These are phyloP conservation scores for Exophiala sideris DNA, from an alignment of 2,329 filamentous ascomycete genomes.

Conservation along the genomic window DNA sequence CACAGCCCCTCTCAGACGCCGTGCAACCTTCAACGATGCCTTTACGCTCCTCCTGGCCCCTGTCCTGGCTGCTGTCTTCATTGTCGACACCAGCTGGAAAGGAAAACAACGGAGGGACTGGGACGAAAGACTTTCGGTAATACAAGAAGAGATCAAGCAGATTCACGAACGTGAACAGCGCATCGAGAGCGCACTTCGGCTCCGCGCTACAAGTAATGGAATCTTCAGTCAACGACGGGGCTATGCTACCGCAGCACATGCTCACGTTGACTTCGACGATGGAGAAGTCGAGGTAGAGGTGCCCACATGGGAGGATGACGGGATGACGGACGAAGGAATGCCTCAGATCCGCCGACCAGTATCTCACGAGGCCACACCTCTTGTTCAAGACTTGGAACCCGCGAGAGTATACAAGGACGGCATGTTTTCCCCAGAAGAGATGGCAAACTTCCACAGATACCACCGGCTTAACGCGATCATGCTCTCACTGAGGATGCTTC, in stretches of 20 bases:
- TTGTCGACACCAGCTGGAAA: conserved; percentile 27
- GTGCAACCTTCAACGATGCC: conserved; percentile 24
- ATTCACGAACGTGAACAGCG: conserved; percentile 21
- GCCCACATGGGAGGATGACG: conserved; percentile 8
- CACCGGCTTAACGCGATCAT: conserved; percentile 23
- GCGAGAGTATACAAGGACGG: not conserved
- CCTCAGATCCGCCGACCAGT: not conserved
- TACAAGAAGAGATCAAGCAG: conserved; percentile 22
- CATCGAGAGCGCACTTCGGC: conserved; percentile 17
- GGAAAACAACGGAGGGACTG: conserved; percentile 26
- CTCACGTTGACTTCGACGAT: conserved; percentile 6
- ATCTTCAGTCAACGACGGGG: conserved; percentile 16
- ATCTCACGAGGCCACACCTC: not conserved
- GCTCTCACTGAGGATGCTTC: conserved; percentile 20
- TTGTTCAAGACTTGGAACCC: not conserved
- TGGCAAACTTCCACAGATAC: conserved; percentile 16
- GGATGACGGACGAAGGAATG: not conserved
- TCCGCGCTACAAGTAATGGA: conserved; percentile 12
- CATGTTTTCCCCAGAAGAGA: conserved; percentile 12
- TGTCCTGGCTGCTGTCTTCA: conserved; percentile 24
- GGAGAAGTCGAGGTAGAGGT: conserved; percentile 5
- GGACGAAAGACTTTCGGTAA: conserved; percentile 22
- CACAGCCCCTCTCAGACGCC: conserved; percentile 18
- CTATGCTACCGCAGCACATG: conserved; percentile 16
- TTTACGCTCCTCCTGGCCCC: conserved; percentile 26